Conservation (phyloP, 805 yeast genomes). For the Teunomyces atbi region DNA sequence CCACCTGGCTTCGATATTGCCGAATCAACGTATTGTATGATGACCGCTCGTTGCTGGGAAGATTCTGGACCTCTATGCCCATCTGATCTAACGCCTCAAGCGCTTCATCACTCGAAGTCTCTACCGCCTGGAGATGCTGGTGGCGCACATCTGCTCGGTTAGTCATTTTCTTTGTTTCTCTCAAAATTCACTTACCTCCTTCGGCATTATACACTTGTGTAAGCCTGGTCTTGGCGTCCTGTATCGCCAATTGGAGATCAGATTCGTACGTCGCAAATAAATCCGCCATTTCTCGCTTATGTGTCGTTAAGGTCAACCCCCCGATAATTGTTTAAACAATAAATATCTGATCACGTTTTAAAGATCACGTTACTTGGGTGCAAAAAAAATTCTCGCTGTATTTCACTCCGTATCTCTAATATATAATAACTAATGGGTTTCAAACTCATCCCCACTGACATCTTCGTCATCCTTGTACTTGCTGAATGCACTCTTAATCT, state of each 20-base stretch:
- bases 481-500: constrained; percentile 36
- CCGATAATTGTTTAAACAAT: neutral
- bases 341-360: neutral
- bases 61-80: constrained; percentile 79
- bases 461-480: constrained; percentile 40
- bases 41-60: constrained; percentile 74
- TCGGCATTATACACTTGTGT: constrained; percentile 49
- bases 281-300: constrained; percentile 38
- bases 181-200: constrained; percentile 33
- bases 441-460: constrained; percentile 56
- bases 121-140: constrained; percentile 56
- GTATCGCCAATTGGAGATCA: constrained; percentile 67
- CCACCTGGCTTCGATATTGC: constrained; percentile 60
- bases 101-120: constrained; percentile 73
- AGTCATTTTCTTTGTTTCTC: constrained; percentile 11
- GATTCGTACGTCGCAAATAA: constrained; percentile 63
- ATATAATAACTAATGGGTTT: constrained; percentile 16
- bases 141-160: constrained; percentile 48
- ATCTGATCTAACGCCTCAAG: constrained; percentile 81
- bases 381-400: neutral
- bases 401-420: neutral
- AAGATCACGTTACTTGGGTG: constrained; percentile 5
- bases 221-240: constrained; percentile 68
- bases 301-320: neutral
- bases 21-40: constrained; percentile 73